A percentile compares a stretch with the other conserved stretches of the same genome.
These are phyloP conservation scores for Colletotrichum siamense DNA, from an alignment of 2,329 filamentous ascomycete species.

Conservation along the genomic window DNA sequence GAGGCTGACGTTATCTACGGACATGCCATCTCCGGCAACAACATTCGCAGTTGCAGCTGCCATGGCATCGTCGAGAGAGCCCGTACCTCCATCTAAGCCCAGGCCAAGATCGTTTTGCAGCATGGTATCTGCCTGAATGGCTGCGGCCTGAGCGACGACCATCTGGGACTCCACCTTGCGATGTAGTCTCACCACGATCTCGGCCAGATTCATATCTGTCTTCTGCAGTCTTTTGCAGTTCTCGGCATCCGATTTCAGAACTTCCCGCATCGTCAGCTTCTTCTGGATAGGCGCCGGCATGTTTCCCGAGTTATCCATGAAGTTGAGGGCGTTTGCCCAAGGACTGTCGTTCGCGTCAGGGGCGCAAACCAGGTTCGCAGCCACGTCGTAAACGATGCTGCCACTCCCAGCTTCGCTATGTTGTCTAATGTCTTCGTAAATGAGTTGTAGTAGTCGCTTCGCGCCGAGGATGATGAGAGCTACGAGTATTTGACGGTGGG, in stretches of 20 bases:
- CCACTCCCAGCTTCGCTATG: conserved; percentile 66
- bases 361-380: conserved; percentile 71
- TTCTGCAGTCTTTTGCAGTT: conserved; percentile 62
- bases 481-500: conserved; percentile 72
- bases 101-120: conserved; percentile 49
- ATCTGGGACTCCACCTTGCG: conserved; percentile 71
- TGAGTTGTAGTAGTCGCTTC: conserved; percentile 61
- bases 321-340: conserved; percentile 32
- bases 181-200: conserved; percentile 67
- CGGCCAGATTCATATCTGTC: conserved; percentile 61
- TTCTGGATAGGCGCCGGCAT: conserved; percentile 45
- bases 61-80: conserved; percentile 44
- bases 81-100: conserved; percentile 36
- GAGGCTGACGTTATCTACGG: conserved; percentile 47
- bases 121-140: conserved; percentile 44
- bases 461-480: conserved; percentile 68
- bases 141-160: conserved; percentile 38
- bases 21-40: conserved; percentile 43
- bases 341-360: conserved; percentile 59
- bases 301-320: conserved; percentile 41
- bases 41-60: conserved; percentile 40
- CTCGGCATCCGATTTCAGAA: conserved; percentile 63
- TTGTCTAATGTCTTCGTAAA: conserved; percentile 71
- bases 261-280: conserved; percentile 63
- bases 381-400: conserved; percentile 71